Evolutionary conservation across 2,329 filamentous ascomycete genomes (phyloP), one percentile per base, ranked within the genome.

Genomic region (Cytospora piceicola): DNA sequence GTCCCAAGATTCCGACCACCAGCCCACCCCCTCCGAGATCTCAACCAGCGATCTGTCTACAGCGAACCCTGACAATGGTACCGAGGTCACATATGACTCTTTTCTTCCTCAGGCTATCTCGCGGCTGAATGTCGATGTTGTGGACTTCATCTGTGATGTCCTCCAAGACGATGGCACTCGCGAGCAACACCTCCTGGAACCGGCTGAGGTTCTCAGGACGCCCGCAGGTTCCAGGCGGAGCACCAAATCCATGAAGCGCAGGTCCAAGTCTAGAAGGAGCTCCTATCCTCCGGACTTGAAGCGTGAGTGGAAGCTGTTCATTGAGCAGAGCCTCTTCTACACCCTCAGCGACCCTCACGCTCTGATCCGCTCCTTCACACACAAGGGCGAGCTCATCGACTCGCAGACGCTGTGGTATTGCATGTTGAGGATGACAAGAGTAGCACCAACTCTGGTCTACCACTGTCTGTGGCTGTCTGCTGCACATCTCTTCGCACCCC

Each of bases 401-500:
- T 88, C 86, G 0, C 85, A 86, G 60, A 85, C 82, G 17, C 76
- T 88, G 1, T 90, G 84, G 85, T 88, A 87, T 71, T 85, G 83
- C 71, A 87, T 88, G 81, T 75, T 88, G 63, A 83, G 84, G 64
- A 76, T 90, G 74, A 87, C 83, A 6, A 80, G 85, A 58, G 81
- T 83, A 52, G 81, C 83, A 20, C 85, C 86, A 5, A 85, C 78
- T 56, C 73, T 89, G 24, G 85, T 90, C 2, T 83, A 89, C 60
- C 84, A 89, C 71, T 88, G 85, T 70, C 78, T 90, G 6, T 91
- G 88, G 88, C 79, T 85, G 69, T 85, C 85, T 7, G 80, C 87
- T 1, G 83, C 81, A 9, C 80, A 80, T 56, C 77, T 90, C 5
- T 90, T 89, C 70, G 77, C 80, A n/a, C 81, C 85, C 1, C 85